phyloP scores from a whole-genome alignment of 2,329 filamentous ascomycete genomes.

The Monascus ruber region DNA sequence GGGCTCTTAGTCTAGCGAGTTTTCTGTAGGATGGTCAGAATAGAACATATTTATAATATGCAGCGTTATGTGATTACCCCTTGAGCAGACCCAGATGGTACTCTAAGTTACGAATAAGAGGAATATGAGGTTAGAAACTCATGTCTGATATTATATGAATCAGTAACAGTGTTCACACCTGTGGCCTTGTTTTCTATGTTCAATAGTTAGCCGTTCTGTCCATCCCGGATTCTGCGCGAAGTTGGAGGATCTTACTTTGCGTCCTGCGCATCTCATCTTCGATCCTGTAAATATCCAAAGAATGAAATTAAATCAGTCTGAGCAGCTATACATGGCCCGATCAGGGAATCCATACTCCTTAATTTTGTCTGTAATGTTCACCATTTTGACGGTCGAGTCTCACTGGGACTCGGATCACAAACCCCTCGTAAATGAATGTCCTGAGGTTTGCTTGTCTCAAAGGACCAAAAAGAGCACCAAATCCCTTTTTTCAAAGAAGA shows the following conservation, averaged over 20 bases:
- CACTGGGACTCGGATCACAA: conserved; percentile 7
- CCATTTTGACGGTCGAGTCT: conserved; percentile 51
- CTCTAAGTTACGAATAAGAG: conserved; percentile 45
- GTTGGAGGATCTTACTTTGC: conserved; percentile 58
- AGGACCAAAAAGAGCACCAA: no score
- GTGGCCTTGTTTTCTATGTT: conserved; percentile 91
- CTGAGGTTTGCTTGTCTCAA: no score
- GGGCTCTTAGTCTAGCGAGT: conserved; percentile 84
- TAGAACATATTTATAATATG: background rate
- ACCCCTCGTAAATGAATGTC: background rate
- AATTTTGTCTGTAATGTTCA: conserved; percentile 99
- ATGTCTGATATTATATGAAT: conserved; percentile 1
- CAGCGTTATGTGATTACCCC: conserved; percentile 50
- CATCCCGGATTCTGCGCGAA: conserved; percentile 6
- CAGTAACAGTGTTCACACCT: conserved; percentile 47
- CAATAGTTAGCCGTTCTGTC: conserved; percentile 22
- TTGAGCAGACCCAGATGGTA: conserved; percentile 97
- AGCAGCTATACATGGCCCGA: background rate
- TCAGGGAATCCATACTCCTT: conserved; percentile 61
- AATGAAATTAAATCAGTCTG: conserved; percentile 3
- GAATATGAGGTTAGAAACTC: conserved; percentile 8
- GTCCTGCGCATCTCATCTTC: conserved; percentile 99
- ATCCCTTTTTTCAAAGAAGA: background rate
- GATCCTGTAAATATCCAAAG: conserved; percentile 53
- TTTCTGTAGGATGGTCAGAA: conserved; percentile 50